Conservation (phyloP, 257 asterid species). For the Phtheirospermum japonicum region DNA sequence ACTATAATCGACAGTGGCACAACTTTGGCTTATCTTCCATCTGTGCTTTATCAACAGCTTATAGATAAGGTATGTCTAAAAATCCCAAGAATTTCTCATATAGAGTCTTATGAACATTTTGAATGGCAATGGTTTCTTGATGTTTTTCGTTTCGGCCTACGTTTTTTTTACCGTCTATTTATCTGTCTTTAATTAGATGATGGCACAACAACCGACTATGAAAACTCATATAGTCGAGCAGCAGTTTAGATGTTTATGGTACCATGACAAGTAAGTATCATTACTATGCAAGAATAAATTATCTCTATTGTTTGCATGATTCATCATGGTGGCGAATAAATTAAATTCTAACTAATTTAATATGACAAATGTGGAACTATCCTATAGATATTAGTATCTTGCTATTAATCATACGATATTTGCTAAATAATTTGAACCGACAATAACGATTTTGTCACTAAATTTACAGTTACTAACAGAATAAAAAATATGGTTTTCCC, state of each 20-base stretch:
- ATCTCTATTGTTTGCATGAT: not conserved
- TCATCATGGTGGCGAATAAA: not conserved
- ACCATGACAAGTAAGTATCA: conserved; percentile 59
- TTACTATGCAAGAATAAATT: conserved; percentile 7
- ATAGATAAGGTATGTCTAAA: conserved; percentile 43
- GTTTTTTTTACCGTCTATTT: conserved; percentile 20
- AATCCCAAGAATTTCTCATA: conserved; percentile 3
- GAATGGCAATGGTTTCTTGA: conserved; percentile 18
- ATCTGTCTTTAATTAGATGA: conserved; percentile 42
- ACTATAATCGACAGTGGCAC: conserved; percentile 93
- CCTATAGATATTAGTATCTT: not conserved
- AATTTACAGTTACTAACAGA: no score
- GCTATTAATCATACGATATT: not conserved
- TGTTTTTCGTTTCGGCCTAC: conserved; percentile 9
- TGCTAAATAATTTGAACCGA: not conserved
- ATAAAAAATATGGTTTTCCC: no score
- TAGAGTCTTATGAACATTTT: conserved; percentile 14
- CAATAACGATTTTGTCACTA: no score
- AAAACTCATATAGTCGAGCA: conserved; percentile 55
- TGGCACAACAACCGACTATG: conserved; percentile 59
- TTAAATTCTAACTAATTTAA: not conserved
- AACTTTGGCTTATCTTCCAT: conserved; percentile 90
- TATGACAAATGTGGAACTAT: conserved; percentile 6
- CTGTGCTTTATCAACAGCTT: conserved; percentile 51
- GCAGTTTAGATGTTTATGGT: conserved; percentile 68